A percentile compares a stretch with the other conserved stretches of the same genome.
Evolutionary conservation across 257 asterid genomes (phyloP).

Genomic region (Buddleja alternifolia): DNA sequence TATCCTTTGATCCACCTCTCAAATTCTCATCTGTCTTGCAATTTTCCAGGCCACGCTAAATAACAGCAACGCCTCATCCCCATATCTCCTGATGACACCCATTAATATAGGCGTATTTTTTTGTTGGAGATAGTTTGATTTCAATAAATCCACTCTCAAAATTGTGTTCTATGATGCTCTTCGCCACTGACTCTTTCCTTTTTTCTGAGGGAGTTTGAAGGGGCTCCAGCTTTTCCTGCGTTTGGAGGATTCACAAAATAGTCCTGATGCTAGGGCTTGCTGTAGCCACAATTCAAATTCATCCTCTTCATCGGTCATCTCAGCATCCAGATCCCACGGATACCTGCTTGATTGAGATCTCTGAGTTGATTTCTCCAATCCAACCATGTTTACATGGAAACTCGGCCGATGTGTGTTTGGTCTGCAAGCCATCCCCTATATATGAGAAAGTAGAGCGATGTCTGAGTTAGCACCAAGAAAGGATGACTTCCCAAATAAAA

Average conservation of each 20-base stretch:
- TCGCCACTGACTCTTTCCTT: constrained; percentile 83
- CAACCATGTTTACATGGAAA: constrained; percentile 99
- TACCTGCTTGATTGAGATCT: constrained; percentile 82
- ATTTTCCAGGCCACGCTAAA: background rate
- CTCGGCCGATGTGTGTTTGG: constrained; percentile 97
- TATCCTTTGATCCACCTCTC: constrained; percentile 18
- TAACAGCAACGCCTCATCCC: background rate
- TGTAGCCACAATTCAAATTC: constrained; percentile 98
- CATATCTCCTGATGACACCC: background rate
- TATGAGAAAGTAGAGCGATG: constrained; percentile 1
- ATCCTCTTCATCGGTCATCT: constrained; percentile 93
- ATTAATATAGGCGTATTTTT: constrained; percentile 11
- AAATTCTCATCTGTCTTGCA: constrained; percentile 22
- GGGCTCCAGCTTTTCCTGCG: constrained; percentile 99
- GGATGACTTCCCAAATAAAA: background rate
- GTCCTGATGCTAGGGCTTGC: constrained; percentile 94
- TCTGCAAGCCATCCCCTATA: constrained; percentile 93
- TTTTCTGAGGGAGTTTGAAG: constrained; percentile 84
- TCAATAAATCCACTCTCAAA: constrained; percentile 18
- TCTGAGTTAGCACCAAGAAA: background rate
- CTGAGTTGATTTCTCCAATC: constrained; percentile 75
- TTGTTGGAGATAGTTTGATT: constrained; percentile 7
- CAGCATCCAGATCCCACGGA: constrained; percentile 95
- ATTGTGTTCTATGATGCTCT: constrained; percentile 62
- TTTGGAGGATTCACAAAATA: constrained; percentile 84